Base-by-base conservation (phyloP, 352 stramenopile genomes). In the Phytophthora sp. region DNA sequence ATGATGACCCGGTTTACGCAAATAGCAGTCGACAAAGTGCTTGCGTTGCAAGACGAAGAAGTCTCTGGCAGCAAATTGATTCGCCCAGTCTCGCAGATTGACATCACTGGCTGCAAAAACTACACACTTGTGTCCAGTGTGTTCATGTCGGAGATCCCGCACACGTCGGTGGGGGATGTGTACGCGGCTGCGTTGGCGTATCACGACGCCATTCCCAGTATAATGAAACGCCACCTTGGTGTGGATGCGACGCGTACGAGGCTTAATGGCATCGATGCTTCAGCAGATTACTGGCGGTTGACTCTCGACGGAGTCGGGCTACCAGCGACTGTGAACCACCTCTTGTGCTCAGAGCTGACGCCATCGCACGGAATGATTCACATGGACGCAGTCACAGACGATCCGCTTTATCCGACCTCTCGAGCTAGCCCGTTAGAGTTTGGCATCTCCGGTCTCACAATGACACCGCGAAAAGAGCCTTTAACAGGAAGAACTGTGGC, bases 101-200 rank as follows among this genome's bases (percentile, higher is more conserved):
- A 75, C 7, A 62, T 80, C 29, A 77, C 62, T 12, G 73, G 69
- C 23, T 73, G 65, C 33, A 51, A 54, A 18, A 59, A 75, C 45
- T 52, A 56, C 35, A 78, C 73, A 20, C 58, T 78, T 18, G 63
- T 80, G 9, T 73, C 69, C 12, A 80, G 69, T 30, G 62, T 76
- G 0, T 80, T 73, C 33, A 63, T 77, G 8, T 64, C 73, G 0
- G 69, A 80, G 54, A 73, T 80, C 26, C 73, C 69, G 2, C 54
- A 76, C 42, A 53, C 35, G 9, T 78, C 73, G 24, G 18, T 80
- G 13, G 53, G 71, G 16, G 55, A 71, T 5, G 69, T 80, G 12
- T 74, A 71, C 47, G 45, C 31, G 4, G 65, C 65, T 1, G 57
- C 56, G 12, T 21, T 55, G 24, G 44, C 51, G 3, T 80, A 78